Base-by-base conservation (phyloP, 75 land plant genomes). In the Pinus albicaulis region DNA sequence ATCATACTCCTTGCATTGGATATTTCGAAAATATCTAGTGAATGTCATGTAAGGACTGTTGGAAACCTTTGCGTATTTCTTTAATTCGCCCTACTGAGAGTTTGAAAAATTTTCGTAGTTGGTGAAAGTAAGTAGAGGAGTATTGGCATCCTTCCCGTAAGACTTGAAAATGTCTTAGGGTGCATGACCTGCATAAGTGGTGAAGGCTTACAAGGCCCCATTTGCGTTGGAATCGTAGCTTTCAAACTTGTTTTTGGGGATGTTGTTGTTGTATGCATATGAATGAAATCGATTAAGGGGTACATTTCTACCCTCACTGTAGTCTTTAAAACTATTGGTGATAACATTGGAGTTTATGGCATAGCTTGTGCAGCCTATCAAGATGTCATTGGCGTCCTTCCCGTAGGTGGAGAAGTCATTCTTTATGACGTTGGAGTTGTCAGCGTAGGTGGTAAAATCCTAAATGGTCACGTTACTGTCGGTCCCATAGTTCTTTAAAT, bases 31-130 rank as follows among this genome's bases (percentile, higher is more conserved):
- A 26, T 72, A 55, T 3, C 26, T 90, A 3, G 61, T 24, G 75
- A 90, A 90, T 1, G 38, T 0, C 26, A 65, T 76, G 16, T 34
- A 13, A 7, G 38, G 80, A n/a, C 61, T 53, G 1, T 31, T 31
- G 31, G 31, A 31, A 31, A 0, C 66, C 83, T 91, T 91, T 41
- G 62, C 83, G 75, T 91, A 91, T 7, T 85, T 71, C 12, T 75
- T 57, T 78, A 91, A 91, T 31, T 31, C 31, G 0, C 2, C 31
- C 31, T 31, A 1, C 31, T 31, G 31, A 31, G 31, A 0, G 1
- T 31, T 31, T 31, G 1, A 31, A 0, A 2, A 0, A 0, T 31
- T 31, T 0, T 28, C 5, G 31, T 31, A 31, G 31, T 31, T 31
- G 2, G 1, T 31, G 31, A 31, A 31, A 1, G 38, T 31, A 3